Percentiles rank a stretch among this genome's conserved stretches.
Evolutionary conservation across 352 stramenopile genomes (phyloP).

Genomic region (Phytophthora hibernalis): DNA sequence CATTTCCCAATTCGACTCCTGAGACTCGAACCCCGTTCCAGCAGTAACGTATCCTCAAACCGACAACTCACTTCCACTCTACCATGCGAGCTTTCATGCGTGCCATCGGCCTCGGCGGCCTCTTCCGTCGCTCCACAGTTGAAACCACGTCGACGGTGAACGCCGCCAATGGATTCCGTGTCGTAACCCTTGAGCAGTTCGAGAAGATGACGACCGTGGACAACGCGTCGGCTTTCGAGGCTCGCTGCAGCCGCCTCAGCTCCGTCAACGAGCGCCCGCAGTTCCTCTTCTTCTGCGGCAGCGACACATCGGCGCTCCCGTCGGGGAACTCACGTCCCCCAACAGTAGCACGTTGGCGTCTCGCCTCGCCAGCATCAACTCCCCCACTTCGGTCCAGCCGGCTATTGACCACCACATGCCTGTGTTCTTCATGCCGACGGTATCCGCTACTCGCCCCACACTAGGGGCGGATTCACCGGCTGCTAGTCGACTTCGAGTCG

Average conservation of each 20-base stretch:
- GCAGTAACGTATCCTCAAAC: conserved; percentile 24
- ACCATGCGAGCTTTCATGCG: conserved; percentile 78
- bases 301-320: conserved; percentile 46
- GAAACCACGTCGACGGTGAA: conserved; percentile 11
- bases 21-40: conserved; percentile 30
- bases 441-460: conserved; percentile 27
- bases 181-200: conserved; percentile 48
- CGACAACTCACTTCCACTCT: conserved; percentile 10
- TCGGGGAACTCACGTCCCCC: conserved; percentile 27
- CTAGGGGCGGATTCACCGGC: conserved; percentile 33
- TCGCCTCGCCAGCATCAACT: conserved; percentile 34
- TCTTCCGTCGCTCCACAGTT: conserved; percentile 47
- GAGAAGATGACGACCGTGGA: conserved; percentile 38
- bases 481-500: conserved; percentile 35
- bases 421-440: conserved; percentile 68
- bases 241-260: conserved; percentile 44
- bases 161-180: conserved; percentile 36
- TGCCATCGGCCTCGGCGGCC: conserved; percentile 62
- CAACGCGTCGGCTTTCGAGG: conserved; percentile 31
- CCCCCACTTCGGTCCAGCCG: conserved; percentile 39
- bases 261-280: conserved; percentile 57
- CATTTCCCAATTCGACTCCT: conserved; percentile 46
- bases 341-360: conserved; percentile 33
- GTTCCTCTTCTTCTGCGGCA: conserved; percentile 84
- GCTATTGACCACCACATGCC: conserved; percentile 73